Conservation (phyloP, 495 filamentous ascomycete species). For the Neurospora discreta region DNA sequence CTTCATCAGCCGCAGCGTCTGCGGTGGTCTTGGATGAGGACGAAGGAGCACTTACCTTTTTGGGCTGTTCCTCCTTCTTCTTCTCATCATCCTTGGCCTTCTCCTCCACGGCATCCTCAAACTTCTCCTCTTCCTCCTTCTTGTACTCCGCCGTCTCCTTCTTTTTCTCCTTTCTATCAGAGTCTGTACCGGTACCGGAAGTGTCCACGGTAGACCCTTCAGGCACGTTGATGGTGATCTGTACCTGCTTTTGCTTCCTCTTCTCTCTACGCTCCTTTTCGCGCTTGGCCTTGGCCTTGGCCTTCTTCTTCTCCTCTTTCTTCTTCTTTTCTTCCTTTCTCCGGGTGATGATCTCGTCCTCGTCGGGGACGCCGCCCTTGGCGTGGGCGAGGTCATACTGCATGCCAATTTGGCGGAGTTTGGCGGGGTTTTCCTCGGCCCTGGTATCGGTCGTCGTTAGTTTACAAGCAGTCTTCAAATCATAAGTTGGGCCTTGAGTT, state of each 20-base stretch:
- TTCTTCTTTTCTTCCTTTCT: slow-evolving; percentile 22
- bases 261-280: slow-evolving; percentile 38
- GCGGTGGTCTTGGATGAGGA: not conserved
- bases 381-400: slow-evolving; percentile 65
- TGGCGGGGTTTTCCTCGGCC: slow-evolving; percentile 48
- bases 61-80: not conserved
- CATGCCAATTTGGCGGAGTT: slow-evolving; percentile 60
- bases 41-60: not conserved
- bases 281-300: slow-evolving; percentile 31
- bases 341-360: slow-evolving; percentile 46
- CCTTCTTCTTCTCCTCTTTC: slow-evolving; percentile 17
- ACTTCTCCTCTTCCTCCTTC: slow-evolving; percentile 9
- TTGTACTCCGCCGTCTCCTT: slow-evolving; percentile 7
- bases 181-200: not conserved
- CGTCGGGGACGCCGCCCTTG: slow-evolving; percentile 56
- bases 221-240: not conserved
- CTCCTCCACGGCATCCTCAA: slow-evolving; percentile 5
- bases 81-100: slow-evolving; percentile 5
- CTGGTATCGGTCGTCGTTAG: not conserved
- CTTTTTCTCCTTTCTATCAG: slow-evolving; percentile 1
- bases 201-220: not conserved
- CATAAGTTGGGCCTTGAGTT: not conserved
- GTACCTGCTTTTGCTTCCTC: slow-evolving; percentile 3
- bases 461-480: not conserved
- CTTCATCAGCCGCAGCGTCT: not conserved